Evolutionary conservation across 1,284 basidiomycete species (phyloP).

Genomic region (Farysia itapuensis): DNA sequence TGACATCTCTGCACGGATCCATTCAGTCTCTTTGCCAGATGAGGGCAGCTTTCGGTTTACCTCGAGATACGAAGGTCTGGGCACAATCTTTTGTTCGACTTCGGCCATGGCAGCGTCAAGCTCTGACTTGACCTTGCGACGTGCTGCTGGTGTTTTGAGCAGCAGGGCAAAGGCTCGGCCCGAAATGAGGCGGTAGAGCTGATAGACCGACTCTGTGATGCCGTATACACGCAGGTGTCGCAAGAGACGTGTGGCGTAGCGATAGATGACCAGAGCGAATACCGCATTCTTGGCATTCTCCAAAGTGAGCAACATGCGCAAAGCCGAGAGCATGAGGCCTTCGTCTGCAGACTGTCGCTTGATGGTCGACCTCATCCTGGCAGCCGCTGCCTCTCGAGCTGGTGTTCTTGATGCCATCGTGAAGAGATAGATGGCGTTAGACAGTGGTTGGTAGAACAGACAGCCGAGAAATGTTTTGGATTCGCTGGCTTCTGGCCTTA

Average conservation of each 20-base stretch:
- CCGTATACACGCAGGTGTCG: slow-evolving; percentile 51
- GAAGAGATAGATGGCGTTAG: no score
- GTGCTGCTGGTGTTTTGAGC: slow-evolving; percentile 50
- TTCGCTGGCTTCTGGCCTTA: no score
- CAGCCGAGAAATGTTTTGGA: no score
- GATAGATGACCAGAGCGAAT: slow-evolving; percentile 41
- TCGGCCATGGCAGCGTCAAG: slow-evolving; percentile 47
- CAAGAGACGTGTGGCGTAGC: slow-evolving; percentile 28
- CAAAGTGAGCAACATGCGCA: slow-evolving; percentile 21
- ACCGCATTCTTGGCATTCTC: slow-evolving; percentile 47
- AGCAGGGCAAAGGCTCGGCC: slow-evolving; percentile 32
- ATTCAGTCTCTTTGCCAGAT: slow-evolving; percentile 43
- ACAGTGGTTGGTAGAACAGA: no score
- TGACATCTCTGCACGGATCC: slow-evolving; percentile 45
- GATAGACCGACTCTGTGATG: slow-evolving; percentile 37
- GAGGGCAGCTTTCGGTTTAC: slow-evolving; percentile 37
- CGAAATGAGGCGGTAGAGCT: slow-evolving; percentile 41
- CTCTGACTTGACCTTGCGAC: slow-evolving; percentile 47
- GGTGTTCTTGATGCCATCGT: slow-evolving; percentile 25
- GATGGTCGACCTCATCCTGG: slow-evolving; percentile 9
- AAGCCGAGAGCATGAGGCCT: slow-evolving; percentile 6
- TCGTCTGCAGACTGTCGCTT: no score
- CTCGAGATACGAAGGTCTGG: slow-evolving; percentile 31
- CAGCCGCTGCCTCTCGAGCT: slow-evolving; percentile 62
- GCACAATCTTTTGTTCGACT: slow-evolving; percentile 52